These are phyloP conservation scores for Chaetoscypha palmicola DNA, from an alignment of 2,329 filamentous ascomycete species.

Conservation along the genomic window DNA sequence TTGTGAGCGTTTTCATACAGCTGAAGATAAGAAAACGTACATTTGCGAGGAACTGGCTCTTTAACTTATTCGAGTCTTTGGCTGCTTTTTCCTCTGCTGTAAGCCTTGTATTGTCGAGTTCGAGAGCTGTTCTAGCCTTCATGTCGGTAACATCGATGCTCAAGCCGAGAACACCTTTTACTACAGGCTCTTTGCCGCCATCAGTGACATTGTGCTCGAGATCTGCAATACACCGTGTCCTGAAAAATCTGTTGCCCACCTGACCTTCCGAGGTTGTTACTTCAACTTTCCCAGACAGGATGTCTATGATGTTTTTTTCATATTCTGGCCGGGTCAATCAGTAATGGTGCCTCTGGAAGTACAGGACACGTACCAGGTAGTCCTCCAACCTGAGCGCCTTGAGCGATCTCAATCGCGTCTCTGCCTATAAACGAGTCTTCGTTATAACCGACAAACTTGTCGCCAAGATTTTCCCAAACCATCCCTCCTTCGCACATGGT, in stretches of 20 bases:
- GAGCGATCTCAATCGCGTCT: slow-evolving; percentile 12
- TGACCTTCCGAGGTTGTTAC: slow-evolving; percentile 56
- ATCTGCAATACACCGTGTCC: slow-evolving; percentile 64
- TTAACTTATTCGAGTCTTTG: slow-evolving; percentile 72
- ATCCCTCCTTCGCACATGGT: slow-evolving; percentile 65
- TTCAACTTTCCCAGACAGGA: slow-evolving; percentile 52
- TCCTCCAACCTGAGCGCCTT: slow-evolving; percentile 38
- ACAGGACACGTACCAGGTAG: no score
- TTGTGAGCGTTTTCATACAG: no score
- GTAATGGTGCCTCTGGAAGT: no score
- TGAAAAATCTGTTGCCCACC: slow-evolving; percentile 54
- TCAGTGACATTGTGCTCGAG: slow-evolving; percentile 48
- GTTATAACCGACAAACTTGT: slow-evolving; percentile 37
- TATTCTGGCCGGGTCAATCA: no score
- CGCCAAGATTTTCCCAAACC: slow-evolving; percentile 41
- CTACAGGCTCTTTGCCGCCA: slow-evolving; percentile 41
- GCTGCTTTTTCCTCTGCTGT: slow-evolving; percentile 68
- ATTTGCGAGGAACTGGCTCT: slow-evolving; percentile 72
- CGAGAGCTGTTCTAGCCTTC: slow-evolving; percentile 56
- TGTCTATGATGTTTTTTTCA: no score
- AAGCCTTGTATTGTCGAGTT: slow-evolving; percentile 61
- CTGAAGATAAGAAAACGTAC: no score
- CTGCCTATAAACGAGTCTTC: slow-evolving; percentile 48
- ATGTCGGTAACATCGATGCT: slow-evolving; percentile 74
- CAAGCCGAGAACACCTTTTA: slow-evolving; percentile 71